Evolutionary conservation across 768 basidiomycete genomes (phyloP), one percentile per base, ranked within the genome.

Genomic region (Suillus americanus): DNA sequence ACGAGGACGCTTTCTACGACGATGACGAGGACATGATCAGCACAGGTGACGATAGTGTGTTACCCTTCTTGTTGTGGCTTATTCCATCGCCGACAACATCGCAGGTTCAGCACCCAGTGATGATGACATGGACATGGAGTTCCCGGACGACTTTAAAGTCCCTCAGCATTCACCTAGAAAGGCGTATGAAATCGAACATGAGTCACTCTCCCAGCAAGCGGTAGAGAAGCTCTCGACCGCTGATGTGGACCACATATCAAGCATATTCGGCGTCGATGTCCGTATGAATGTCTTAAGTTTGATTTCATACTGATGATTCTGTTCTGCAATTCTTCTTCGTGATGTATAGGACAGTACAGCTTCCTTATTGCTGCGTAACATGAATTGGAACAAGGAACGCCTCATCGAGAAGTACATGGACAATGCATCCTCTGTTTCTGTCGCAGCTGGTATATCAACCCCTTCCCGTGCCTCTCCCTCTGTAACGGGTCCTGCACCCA

Each of bases 331-430:
- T 38, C 69, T 57, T 25, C 8, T 59, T 9, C 2, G 59, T n/a
- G 25, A 16, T 28, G 60, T 48, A 23, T 73, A 95, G 94, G 69
- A 77, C 2, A 85, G 85, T 70, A 85, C 85, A 3, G 95, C 95
- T 5, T 83, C 87, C 3, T 79, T 95, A 37, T 83, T 99, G 7
- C 80, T 99, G 64, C 87, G 95, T 35, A 80, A 92, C 78, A 86
- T 90, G 82, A 81, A 84, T 62, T 99, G 97, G 97, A 99, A 99
- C 82, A 94, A 93, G 73, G 97, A 99, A 75, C 89, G 90, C 63
- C 85, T 99, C 25, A 94, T 95, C 69, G 97, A 99, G 79, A 91
- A 93, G 75, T 99, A 94, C 79, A 97, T 97, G 95, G 97, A 98
- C 70, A 92, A 94, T 65, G 86, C 93, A 1, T 81, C 87, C 23